Conservation (phyloP, 352 stramenopile species). For the Phytophthora pluvialis region DNA sequence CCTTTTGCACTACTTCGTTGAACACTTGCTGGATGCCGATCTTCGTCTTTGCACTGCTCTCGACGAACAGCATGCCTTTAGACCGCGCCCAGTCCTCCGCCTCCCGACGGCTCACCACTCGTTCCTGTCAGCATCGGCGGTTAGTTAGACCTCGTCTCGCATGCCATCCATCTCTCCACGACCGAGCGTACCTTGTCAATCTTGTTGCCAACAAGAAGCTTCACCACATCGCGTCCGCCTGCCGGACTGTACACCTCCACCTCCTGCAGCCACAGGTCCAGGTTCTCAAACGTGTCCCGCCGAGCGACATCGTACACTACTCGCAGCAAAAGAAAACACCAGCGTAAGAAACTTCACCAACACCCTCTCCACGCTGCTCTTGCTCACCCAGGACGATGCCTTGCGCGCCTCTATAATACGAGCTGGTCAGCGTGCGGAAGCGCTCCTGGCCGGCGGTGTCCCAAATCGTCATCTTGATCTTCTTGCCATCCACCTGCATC, state of each 20-base stretch:
- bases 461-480: constrained; percentile 99
- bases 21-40: constrained; percentile 97
- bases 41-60: constrained; percentile 97
- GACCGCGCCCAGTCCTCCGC: constrained; percentile 96
- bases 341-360: constrained; percentile 8
- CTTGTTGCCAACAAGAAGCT: constrained; percentile 98
- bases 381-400: constrained; percentile 94
- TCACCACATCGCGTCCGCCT: constrained; percentile 96
- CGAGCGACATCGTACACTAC: constrained; percentile 97
- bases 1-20: constrained; percentile 98
- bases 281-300: constrained; percentile 97
- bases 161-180: not conserved
- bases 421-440: constrained; percentile 97
- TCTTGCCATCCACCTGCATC: constrained; percentile 95
- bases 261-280: constrained; percentile 98
- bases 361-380: not conserved
- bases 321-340: constrained; percentile 2
- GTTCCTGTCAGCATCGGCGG: constrained; percentile 71
- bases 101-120: constrained; percentile 93
- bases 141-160: not conserved
- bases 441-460: constrained; percentile 98
- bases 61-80: constrained; percentile 98
- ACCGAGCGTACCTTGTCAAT: constrained; percentile 78
- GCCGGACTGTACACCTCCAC: constrained; percentile 97
- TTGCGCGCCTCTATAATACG: constrained; percentile 97